Conservation (phyloP, 495 filamentous ascomycete species). For the Podospora pseudoanserina region DNA sequence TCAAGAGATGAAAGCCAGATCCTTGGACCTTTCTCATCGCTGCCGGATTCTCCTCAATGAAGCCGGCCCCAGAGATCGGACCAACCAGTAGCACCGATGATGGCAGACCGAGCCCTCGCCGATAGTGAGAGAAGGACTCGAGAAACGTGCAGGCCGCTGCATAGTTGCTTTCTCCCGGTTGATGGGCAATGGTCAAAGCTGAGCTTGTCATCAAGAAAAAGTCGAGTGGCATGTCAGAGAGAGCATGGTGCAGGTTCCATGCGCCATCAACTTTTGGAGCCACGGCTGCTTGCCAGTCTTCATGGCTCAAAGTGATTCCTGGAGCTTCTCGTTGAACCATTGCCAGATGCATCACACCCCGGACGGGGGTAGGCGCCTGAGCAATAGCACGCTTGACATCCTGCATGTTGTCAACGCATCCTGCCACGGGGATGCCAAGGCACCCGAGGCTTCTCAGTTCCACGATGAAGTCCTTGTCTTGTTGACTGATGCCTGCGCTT, state of each 20-base stretch:
- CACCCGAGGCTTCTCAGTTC: neutral
- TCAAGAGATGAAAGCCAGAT: neutral
- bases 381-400: constrained; percentile 30
- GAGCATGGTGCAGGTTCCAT: constrained; percentile 30
- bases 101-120: neutral
- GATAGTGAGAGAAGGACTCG: neutral
- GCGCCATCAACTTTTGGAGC: constrained; percentile 44
- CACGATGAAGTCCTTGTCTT: neutral
- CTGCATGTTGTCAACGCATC: constrained; percentile 29
- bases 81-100: constrained; percentile 14
- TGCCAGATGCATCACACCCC: constrained; percentile 45
- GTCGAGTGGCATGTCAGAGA: constrained; percentile 38
- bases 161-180: constrained; percentile 51
- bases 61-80: constrained; percentile 50
- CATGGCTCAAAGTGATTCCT: constrained; percentile 20
- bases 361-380: constrained; percentile 32
- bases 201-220: constrained; percentile 64
- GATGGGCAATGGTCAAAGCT: constrained; percentile 49
- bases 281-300: constrained; percentile 9
- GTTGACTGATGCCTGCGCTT: neutral
- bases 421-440: neutral
- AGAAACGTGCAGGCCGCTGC: constrained; percentile 55
- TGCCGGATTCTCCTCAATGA: constrained; percentile 18
- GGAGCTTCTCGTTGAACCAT: constrained; percentile 49
- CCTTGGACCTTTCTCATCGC: neutral